phyloP scores from a whole-genome alignment of 495 filamentous ascomycete genomes.

The Margaritispora aquatica region DNA sequence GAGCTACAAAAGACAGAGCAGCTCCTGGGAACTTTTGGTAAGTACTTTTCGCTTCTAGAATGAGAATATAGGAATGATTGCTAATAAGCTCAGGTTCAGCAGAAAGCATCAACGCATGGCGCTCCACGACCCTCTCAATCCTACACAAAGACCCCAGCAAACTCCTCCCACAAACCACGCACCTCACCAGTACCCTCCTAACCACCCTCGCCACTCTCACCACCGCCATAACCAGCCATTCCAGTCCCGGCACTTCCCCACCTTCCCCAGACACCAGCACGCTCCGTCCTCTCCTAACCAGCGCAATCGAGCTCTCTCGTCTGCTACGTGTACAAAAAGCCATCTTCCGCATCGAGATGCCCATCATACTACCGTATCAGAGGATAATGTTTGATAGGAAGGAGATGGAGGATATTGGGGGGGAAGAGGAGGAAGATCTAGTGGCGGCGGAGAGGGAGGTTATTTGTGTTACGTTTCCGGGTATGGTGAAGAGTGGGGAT shows the following conservation, averaged over 20 bases:
- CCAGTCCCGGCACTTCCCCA: too few species aligned
- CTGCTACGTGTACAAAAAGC: conserved; percentile 47
- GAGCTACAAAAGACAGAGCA: conserved; percentile 38
- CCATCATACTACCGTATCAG: conserved; percentile 40
- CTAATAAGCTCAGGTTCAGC: conserved; percentile 27
- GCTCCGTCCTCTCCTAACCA: conserved; percentile 38
- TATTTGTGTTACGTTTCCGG: conserved; percentile 40
- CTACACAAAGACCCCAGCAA: conserved; percentile 45
- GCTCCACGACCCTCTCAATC: conserved; percentile 43
- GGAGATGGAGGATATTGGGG: conserved; percentile 52
- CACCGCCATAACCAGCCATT: too few species aligned
- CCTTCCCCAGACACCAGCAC: conserved; percentile 29
- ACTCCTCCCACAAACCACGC: too few species aligned
- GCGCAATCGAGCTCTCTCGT: conserved; percentile 42
- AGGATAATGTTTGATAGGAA: conserved; percentile 39
- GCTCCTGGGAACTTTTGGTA: conserved; percentile 39
- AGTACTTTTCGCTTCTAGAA: not conserved
- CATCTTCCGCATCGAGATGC: conserved; percentile 44
- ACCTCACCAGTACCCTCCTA: too few species aligned
- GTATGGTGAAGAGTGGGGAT: conserved; percentile 47
- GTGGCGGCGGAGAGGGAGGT: conserved; percentile 35
- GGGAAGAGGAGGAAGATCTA: conserved; percentile 52
- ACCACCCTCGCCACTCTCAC: too few species aligned
- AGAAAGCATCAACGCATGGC: conserved; percentile 49
- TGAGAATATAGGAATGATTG: not conserved